Percentiles rank a stretch among this genome's conserved stretches.
Conservation (phyloP, 2,329 filamentous ascomycete species). For the Tolypocladium paradoxum region DNA sequence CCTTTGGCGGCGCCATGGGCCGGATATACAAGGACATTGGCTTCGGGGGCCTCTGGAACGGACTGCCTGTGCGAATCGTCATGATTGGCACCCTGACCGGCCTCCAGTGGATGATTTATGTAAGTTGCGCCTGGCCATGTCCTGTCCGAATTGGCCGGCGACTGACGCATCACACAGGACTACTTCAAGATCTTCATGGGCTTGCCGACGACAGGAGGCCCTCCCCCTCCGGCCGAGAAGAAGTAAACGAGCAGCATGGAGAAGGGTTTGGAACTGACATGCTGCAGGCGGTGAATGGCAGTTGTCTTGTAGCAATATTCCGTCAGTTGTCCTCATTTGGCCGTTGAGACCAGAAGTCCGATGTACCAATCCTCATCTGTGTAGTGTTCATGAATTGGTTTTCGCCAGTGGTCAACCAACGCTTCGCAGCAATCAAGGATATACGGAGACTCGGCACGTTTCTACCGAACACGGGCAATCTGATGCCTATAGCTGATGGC, state of each 20-base stretch:
- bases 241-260: slow-evolving; percentile 15
- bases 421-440: neutral
- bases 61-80: slow-evolving; percentile 71
- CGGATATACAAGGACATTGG: slow-evolving; percentile 83
- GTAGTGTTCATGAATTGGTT: neutral
- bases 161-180: slow-evolving; percentile 36
- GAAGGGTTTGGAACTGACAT: neutral
- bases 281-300: neutral
- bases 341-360: neutral
- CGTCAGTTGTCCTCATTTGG: neutral
- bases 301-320: neutral
- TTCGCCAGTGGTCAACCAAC: neutral
- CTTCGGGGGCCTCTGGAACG: slow-evolving; percentile 84
- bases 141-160: slow-evolving; percentile 4
- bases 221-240: slow-evolving; percentile 42
- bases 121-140: slow-evolving; percentile 24
- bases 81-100: slow-evolving; percentile 81
- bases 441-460: no score
- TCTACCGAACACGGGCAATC: no score
- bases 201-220: slow-evolving; percentile 69
- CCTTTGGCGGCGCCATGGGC: slow-evolving; percentile 62
- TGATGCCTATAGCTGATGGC: no score
- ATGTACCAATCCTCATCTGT: neutral
- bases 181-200: slow-evolving; percentile 89
- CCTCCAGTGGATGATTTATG: slow-evolving; percentile 90